Evolutionary conservation across 140 eudicot genomes (phyloP).

Genomic region (Stevia rebaudiana): DNA sequence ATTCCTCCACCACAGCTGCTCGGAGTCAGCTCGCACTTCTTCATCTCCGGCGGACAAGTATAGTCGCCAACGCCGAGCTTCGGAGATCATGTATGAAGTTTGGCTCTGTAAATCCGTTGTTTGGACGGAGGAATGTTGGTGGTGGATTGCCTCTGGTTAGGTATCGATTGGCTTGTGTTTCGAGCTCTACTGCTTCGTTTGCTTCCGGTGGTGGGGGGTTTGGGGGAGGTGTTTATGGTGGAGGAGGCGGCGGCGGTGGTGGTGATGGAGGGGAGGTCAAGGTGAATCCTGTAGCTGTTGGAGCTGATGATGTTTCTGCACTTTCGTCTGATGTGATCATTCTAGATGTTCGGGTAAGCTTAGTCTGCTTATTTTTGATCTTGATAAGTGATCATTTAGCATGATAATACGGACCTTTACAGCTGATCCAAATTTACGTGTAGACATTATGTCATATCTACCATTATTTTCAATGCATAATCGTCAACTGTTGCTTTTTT

Average conservation of each 20-base stretch:
- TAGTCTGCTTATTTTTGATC: neutral
- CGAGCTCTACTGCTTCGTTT: constrained; percentile 59
- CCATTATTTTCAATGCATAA: neutral
- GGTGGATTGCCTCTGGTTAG: constrained; percentile 22
- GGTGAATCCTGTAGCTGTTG: constrained; percentile 43
- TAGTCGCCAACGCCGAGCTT: constrained; percentile 11
- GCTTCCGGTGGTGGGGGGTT: constrained; percentile 49
- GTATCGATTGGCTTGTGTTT: constrained; percentile 40
- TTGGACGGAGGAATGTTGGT: constrained; percentile 21
- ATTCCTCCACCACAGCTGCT: constrained; percentile 28
- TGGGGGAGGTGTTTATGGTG: constrained; percentile 33
- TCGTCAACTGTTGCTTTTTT: neutral
- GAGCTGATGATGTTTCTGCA: constrained; percentile 47
- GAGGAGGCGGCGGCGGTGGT: constrained; percentile 59
- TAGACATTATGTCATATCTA: neutral
- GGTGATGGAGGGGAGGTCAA: constrained; percentile 60
- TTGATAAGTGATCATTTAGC: neutral
- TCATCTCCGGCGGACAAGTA: constrained; percentile 24
- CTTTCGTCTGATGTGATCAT: constrained; percentile 67
- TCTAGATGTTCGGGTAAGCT: constrained; percentile 77
- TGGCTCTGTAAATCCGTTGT: constrained; percentile 21
- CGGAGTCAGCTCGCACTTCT: constrained; percentile 29
- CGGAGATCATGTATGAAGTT: constrained; percentile 17
- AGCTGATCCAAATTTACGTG: neutral
- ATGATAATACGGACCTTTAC: neutral